These are phyloP conservation scores for Millerozyma acaciae DNA, from an alignment of 805 yeast genomes.

Conservation along the genomic window DNA sequence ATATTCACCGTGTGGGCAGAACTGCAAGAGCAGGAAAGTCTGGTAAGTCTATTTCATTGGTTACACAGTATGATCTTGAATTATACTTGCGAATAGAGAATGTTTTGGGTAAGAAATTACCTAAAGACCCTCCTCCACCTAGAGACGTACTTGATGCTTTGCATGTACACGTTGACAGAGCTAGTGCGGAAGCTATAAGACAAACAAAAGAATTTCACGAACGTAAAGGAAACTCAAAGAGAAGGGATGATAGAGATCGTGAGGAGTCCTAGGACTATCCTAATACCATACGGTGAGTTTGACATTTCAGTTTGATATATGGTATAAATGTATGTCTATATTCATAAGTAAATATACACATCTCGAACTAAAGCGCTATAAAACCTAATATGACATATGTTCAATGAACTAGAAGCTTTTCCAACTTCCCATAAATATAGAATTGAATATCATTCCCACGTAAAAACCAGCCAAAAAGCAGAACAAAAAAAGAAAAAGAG, in stretches of 20 bases:
- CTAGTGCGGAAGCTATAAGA: slow-evolving; percentile 83
- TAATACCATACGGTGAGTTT: no score
- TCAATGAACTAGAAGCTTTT: no score
- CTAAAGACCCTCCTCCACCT: slow-evolving; percentile 73
- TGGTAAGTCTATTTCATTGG: slow-evolving; percentile 81
- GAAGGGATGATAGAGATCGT: slow-evolving; percentile 35
- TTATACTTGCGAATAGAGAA: slow-evolving; percentile 83
- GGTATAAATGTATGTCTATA: neutral
- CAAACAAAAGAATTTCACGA: slow-evolving; percentile 67
- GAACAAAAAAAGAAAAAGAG: no score
- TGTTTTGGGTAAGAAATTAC: slow-evolving; percentile 77
- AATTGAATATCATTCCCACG: no score
- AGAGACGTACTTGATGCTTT: slow-evolving; percentile 72
- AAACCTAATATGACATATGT: neutral
- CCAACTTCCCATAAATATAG: no score
- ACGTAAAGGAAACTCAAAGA: slow-evolving; percentile 14
- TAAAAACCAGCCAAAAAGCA: no score
- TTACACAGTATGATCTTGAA: slow-evolving; percentile 93
- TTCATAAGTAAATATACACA: neutral
- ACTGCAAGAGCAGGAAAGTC: slow-evolving; percentile 93
- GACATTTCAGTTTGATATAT: neutral
- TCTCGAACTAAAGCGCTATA: slow-evolving; percentile 1
- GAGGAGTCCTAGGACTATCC: slow-evolving; percentile 27
- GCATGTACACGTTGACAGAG: slow-evolving; percentile 86
- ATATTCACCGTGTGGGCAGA: slow-evolving; percentile 88